These are phyloP conservation scores for Solanum peruvianum DNA, from an alignment of 257 asterid genomes.

Conservation along the genomic window DNA sequence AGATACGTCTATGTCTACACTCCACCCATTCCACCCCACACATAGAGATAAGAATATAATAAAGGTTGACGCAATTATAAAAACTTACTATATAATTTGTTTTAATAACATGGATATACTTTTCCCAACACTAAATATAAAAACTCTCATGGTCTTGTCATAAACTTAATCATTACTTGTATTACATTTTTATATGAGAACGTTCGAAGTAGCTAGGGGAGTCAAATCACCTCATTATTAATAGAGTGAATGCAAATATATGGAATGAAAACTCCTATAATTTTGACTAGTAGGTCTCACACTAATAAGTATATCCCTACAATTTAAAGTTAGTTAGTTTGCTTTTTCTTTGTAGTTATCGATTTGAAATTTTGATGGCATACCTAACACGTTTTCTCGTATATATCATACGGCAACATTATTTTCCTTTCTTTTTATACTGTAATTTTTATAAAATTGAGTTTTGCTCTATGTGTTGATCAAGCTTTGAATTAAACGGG, in stretches of 20 bases:
- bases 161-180: background rate
- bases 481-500: no score
- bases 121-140: background rate
- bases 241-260: background rate
- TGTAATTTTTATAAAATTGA: no score
- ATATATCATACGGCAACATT: background rate
- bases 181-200: background rate
- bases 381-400: background rate
- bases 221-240: background rate
- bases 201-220: background rate
- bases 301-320: background rate
- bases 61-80: no score
- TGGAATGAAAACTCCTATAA: background rate
- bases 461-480: no score
- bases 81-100: background rate
- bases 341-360: background rate
- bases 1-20: rapidly evolving
- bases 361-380: background rate
- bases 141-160: background rate
- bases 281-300: background rate
- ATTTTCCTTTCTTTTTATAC: background rate
- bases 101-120: background rate
- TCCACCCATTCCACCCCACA: background rate
- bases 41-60: no score
- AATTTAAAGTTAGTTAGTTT: background rate